phyloP scores from a whole-genome alignment of 2,329 filamentous ascomycete species.

The Penicillium freii region DNA sequence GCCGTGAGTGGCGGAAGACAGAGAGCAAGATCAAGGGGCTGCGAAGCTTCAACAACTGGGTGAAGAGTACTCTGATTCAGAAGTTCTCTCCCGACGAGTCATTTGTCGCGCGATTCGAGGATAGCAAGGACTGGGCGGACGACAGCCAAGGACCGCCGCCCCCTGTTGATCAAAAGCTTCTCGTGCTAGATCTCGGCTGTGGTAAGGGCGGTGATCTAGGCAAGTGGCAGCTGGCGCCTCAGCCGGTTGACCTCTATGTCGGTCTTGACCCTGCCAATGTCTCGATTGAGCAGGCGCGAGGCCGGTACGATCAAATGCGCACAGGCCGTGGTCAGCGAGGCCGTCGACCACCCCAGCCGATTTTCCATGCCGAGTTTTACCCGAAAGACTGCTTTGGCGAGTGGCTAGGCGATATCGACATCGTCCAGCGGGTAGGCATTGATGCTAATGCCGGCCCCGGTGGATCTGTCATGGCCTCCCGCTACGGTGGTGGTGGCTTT shows the following conservation, averaged over 20 bases:
- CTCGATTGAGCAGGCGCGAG: slow-evolving; percentile 84
- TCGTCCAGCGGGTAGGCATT: slow-evolving; percentile 84
- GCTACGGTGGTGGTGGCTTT: slow-evolving; percentile 74
- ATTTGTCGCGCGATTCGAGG: slow-evolving; percentile 55
- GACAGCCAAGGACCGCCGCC: slow-evolving; percentile 33
- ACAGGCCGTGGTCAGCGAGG: slow-evolving; percentile 55
- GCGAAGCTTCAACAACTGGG: slow-evolving; percentile 96
- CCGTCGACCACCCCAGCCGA: slow-evolving; percentile 51
- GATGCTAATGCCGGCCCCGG: slow-evolving; percentile 66
- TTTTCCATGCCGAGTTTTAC: slow-evolving; percentile 84
- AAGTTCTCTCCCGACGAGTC: slow-evolving; percentile 87
- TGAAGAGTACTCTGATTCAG: slow-evolving; percentile 96
- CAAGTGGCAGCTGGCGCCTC: slow-evolving; percentile 95
- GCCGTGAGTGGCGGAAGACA: slow-evolving; percentile 89
- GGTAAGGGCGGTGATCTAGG: slow-evolving; percentile 93
- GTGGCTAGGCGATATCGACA: slow-evolving; percentile 74
- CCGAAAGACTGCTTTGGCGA: slow-evolving; percentile 92
- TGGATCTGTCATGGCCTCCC: slow-evolving; percentile 56
- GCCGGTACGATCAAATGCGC: slow-evolving; percentile 74
- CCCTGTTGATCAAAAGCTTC: slow-evolving; percentile 56
- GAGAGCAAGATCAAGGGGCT: slow-evolving; percentile 94
- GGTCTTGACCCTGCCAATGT: slow-evolving; percentile 91
- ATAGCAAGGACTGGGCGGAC: slow-evolving; percentile 45
- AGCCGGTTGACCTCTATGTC: slow-evolving; percentile 87
- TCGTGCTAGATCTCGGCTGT: slow-evolving; percentile 91